Percentiles rank a stretch among this genome's conserved stretches.
Conservation (phyloP, 148 eudicot genomes). For the Pouteria glomerata region DNA sequence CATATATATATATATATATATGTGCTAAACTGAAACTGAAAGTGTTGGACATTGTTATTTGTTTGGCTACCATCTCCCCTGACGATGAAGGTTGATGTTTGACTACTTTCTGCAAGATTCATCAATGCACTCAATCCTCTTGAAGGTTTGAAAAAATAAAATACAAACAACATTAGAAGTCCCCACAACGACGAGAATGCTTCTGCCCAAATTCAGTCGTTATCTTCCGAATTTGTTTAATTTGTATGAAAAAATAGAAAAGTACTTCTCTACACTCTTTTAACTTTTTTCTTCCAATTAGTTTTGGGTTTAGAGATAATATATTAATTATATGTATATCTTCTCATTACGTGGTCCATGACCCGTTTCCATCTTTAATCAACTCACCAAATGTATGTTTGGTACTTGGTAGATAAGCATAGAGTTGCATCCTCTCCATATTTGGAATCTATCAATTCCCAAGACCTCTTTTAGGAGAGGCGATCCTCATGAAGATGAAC, state of each 20-base stretch:
- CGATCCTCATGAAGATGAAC: too few relatives aligned
- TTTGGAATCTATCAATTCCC: too few relatives aligned
- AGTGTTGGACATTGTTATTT: not conserved
- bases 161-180: not conserved
- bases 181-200: slow-evolving; percentile 2
- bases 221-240: not conserved
- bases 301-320: too few relatives aligned
- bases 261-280: not conserved
- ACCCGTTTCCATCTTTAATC: too few relatives aligned
- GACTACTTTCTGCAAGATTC: slow-evolving; percentile 5
- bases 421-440: too few relatives aligned
- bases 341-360: too few relatives aligned
- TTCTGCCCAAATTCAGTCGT: not conserved
- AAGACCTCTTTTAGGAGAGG: too few relatives aligned
- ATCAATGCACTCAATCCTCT: slow-evolving; percentile 2
- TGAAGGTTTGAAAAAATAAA: not conserved
- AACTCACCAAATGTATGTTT: too few relatives aligned
- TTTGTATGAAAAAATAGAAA: not conserved
- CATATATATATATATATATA: too few relatives aligned
- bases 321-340: too few relatives aligned
- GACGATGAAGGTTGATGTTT: not conserved
- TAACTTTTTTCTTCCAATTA: too few relatives aligned
- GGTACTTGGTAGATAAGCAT: too few relatives aligned
- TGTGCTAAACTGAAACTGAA: not conserved
- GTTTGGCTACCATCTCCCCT: not conserved